Conservation (phyloP, 495 filamentous ascomycete species). For the Cetradonia linearis region DNA sequence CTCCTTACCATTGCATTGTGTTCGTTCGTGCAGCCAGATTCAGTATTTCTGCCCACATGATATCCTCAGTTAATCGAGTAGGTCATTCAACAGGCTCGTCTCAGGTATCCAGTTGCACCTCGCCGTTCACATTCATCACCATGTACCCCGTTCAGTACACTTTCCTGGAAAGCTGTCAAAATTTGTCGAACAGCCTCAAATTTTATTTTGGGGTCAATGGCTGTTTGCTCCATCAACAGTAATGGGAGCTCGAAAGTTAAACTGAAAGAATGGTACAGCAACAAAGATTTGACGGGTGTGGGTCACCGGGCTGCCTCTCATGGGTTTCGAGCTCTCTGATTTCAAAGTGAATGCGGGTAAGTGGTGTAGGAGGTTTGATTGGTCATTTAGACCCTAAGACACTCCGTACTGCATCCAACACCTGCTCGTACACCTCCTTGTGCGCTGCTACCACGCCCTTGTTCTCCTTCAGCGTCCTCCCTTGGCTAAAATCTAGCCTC, state of each 20-base stretch:
- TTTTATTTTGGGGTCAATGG: background rate
- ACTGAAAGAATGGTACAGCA: background rate
- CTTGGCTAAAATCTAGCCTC: conserved; percentile 71
- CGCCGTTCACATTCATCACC: background rate
- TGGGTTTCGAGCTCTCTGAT: background rate
- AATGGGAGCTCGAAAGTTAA: background rate
- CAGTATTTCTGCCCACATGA: background rate
- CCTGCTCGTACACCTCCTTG: conserved; percentile 57
- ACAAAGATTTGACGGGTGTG: background rate
- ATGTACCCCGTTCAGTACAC: background rate
- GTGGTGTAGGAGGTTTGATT: background rate
- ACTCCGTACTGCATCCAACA: conserved; percentile 71
- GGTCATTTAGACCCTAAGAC: conserved; percentile 52
- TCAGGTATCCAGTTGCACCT: background rate
- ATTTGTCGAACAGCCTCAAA: background rate
- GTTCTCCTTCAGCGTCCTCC: conserved; percentile 77
- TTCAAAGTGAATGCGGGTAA: background rate
- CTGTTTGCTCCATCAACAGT: background rate
- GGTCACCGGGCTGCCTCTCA: background rate
- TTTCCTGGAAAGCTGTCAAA: background rate
- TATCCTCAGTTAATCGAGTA: background rate
- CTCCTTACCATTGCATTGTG: background rate
- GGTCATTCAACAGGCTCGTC: background rate
- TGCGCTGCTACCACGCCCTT: conserved; percentile 90
- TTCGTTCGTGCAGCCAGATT: background rate